Percentiles rank a stretch among this genome's conserved stretches.
These are phyloP conservation scores for Aphanomyces cochlioides DNA, from an alignment of 352 stramenopile species.

Conservation along the genomic window DNA sequence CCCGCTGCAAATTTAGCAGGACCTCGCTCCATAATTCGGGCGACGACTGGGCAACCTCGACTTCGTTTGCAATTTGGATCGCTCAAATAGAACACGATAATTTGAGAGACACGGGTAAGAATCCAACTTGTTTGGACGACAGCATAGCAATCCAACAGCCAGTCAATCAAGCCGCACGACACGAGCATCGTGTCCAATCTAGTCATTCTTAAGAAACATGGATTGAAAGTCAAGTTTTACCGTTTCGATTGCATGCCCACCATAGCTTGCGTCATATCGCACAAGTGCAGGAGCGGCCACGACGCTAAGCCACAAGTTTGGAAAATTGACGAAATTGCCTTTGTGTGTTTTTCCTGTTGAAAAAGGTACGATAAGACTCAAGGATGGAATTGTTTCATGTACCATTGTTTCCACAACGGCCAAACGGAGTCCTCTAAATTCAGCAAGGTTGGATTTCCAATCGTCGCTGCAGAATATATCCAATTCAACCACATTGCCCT, in stretches of 20 bases:
- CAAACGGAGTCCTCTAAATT: slow-evolving; percentile 59
- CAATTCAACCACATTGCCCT: slow-evolving; percentile 72
- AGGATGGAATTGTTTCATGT: slow-evolving; percentile 36
- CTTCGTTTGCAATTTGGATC: slow-evolving; percentile 87
- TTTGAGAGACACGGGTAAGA: slow-evolving; percentile 79
- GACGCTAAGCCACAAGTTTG: slow-evolving; percentile 68
- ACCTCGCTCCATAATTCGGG: slow-evolving; percentile 44
- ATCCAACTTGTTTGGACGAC: slow-evolving; percentile 45
- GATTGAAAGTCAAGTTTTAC: background rate
- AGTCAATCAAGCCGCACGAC: slow-evolving; percentile 57
- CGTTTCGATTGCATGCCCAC: slow-evolving; percentile 27
- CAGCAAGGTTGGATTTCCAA: slow-evolving; percentile 82
- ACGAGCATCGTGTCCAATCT: slow-evolving; percentile 80
- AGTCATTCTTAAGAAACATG: background rate
- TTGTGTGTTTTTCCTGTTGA: slow-evolving; percentile 34
- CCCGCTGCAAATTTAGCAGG: slow-evolving; percentile 1
- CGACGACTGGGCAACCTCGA: slow-evolving; percentile 72
- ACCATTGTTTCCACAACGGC: slow-evolving; percentile 74
- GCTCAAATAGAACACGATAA: slow-evolving; percentile 76
- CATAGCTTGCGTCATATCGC: slow-evolving; percentile 24
- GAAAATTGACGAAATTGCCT: background rate
- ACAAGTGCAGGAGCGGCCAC: slow-evolving; percentile 33
- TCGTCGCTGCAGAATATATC: slow-evolving; percentile 87
- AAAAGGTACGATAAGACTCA: background rate
- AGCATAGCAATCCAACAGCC: slow-evolving; percentile 72